These are phyloP conservation scores for Aegilops speltoides DNA, from an alignment of 176 grass and related monocot species.

Conservation along the genomic window DNA sequence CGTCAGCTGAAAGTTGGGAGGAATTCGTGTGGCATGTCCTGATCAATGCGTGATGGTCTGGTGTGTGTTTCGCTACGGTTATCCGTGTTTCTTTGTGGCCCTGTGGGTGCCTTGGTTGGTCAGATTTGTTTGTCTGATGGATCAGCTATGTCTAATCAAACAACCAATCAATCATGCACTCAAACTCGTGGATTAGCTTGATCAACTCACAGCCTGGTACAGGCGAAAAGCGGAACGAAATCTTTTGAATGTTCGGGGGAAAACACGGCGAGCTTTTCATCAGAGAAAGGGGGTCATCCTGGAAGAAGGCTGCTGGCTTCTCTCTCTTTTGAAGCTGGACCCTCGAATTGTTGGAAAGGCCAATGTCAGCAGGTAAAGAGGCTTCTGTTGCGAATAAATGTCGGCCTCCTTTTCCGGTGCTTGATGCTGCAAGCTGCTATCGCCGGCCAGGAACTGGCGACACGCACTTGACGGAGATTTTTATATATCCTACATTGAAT, in stretches of 20 bases:
- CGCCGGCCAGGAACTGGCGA: neutral
- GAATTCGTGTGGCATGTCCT: neutral
- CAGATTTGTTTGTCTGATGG: constrained; percentile 6
- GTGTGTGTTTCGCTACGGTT: neutral
- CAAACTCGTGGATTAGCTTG: neutral
- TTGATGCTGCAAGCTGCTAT: neutral
- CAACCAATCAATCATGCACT: neutral
- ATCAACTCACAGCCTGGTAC: constrained; percentile 5
- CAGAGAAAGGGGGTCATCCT: neutral
- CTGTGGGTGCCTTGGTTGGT: constrained; percentile 2
- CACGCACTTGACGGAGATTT: neutral
- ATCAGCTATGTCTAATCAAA: neutral
- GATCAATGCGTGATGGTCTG: neutral
- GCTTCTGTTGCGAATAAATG: constrained; percentile 21
- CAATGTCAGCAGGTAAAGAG: neutral
- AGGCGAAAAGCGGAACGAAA: constrained; percentile 1
- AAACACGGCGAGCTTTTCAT: neutral
- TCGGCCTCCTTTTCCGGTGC: constrained; percentile 5
- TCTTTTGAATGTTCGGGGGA: neutral
- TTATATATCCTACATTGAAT: neutral
- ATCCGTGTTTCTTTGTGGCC: neutral
- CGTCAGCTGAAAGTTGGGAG: neutral
- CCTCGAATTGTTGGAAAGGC: neutral
- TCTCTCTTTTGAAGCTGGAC: neutral
- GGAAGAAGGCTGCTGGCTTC: neutral